Percentiles rank a stretch among this genome's conserved stretches.
These are phyloP conservation scores for Neurospora sp. DNA, from an alignment of 495 filamentous ascomycete species.

Conservation along the genomic window DNA sequence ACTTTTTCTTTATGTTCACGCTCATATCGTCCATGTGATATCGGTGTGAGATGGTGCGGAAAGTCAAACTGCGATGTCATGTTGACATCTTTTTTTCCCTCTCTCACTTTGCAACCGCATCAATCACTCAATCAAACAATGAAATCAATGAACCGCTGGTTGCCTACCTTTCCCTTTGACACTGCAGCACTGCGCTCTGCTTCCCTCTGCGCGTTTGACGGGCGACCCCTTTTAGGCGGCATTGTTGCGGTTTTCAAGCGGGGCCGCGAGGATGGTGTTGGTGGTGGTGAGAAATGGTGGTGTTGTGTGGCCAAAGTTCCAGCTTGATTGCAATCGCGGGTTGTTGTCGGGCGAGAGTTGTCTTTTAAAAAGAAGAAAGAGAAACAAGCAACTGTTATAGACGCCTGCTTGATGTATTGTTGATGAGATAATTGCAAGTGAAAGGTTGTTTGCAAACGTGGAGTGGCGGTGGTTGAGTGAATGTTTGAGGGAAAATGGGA, in stretches of 20 bases:
- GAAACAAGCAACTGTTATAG: not conserved
- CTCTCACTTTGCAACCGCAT: not conserved
- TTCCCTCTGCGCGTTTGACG: not conserved
- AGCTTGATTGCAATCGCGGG: not conserved
- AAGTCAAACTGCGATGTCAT: not conserved
- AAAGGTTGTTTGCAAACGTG: not conserved
- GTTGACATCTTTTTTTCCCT: not conserved
- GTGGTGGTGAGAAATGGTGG: not conserved
- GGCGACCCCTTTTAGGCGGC: not conserved
- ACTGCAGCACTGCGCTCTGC: not conserved
- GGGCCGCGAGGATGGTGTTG: not conserved
- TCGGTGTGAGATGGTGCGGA: not conserved
- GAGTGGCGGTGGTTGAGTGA: not conserved
- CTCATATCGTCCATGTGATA: not conserved
- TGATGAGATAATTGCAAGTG: not conserved
- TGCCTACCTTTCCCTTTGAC: not conserved
- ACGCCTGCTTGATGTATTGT: not conserved
- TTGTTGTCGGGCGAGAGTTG: not conserved
- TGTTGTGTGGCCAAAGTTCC: not conserved
- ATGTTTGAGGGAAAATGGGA: not conserved
- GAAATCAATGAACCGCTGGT: not conserved
- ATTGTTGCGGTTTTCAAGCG: not conserved
- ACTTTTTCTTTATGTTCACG: not conserved
- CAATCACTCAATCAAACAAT: not conserved
- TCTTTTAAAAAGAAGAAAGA: not conserved